These are phyloP conservation scores for Solidago caesia DNA, from an alignment of 129 eudicot genomes.

Conservation along the genomic window DNA sequence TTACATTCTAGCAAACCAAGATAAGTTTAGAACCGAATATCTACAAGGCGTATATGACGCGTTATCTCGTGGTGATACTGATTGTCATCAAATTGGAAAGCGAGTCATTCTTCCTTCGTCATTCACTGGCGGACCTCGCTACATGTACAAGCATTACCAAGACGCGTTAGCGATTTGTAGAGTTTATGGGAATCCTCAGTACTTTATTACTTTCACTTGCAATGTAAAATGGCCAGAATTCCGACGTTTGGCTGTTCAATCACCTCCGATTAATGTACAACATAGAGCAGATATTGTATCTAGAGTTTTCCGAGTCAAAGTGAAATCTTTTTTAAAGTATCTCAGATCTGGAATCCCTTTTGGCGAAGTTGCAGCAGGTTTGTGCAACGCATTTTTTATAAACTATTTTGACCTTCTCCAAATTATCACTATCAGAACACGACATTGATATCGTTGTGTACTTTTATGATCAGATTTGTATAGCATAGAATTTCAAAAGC, in stretches of 20 bases:
- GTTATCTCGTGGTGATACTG: neutral
- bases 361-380: too few relatives aligned
- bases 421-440: neutral
- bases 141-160: neutral
- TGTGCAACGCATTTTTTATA: neutral
- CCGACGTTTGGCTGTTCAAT: neutral
- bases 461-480: neutral
- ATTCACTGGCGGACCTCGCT: neutral
- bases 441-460: neutral
- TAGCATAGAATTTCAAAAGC: conserved; percentile 2
- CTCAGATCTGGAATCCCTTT: too few relatives aligned
- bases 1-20: neutral
- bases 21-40: too few relatives aligned
- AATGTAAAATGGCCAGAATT: neutral
- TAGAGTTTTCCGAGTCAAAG: neutral
- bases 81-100: neutral
- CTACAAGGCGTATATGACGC: too few relatives aligned
- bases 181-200: neutral
- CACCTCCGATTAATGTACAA: neutral
- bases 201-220: neutral
- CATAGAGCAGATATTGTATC: neutral
- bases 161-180: conserved; percentile 4
- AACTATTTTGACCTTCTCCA: neutral
- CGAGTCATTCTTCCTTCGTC: neutral
- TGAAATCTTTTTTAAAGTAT: neutral